Evolutionary conservation across 1,284 basidiomycete genomes (phyloP), one percentile per base, ranked within the genome.

Genomic region (Bjerkandera adusta): DNA sequence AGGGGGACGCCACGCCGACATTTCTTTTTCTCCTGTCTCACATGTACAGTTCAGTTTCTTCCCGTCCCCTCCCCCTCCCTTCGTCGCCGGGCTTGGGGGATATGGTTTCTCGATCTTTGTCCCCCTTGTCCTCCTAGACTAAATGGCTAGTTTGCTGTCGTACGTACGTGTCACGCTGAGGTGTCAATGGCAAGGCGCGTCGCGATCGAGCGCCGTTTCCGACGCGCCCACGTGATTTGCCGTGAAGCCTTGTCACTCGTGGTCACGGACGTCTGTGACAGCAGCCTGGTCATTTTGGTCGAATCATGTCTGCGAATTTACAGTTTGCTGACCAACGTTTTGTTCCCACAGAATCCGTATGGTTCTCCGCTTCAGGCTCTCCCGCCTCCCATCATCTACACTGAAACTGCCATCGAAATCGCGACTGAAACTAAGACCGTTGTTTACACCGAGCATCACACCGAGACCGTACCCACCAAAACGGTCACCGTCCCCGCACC

Each of bases 31-130:
- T 53, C 52, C 48, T 58, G 49, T 57, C 68, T 59, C 51, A 57
- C 67, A 66, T 77, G 71, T 82, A 76, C 71, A 83, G 66, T 84
- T 87, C 79, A 79, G 83, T 84, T 81, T 79, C 65, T 69, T 70
- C 75, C 37, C 38, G 75, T 58, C 72, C 67, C 72, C 69, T 68
- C 55, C 61, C 58, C 68, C 70, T 70, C 72, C 78, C 81, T 82
- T 83, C 83, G 83, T 85, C 81, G 81, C 83, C 77, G 83, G 85
- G 85, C 83, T 84, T 79, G 83, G 85, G 86, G 85, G 85, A 83
- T 75, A 73, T 76, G 78, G 81, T 79, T 75, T 71, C 69, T 73
- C 59, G 65, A 64, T 70, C 73, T 72, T 76, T 76, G 81, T 85
- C 83, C 83, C 84, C 83, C 83, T 81, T 68, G 79, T 81, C 80